A percentile compares a stretch with the other conserved stretches of the same genome.
These are phyloP conservation scores for Colletotrichum tropicicola DNA, from an alignment of 2,329 filamentous ascomycete species.

Conservation along the genomic window DNA sequence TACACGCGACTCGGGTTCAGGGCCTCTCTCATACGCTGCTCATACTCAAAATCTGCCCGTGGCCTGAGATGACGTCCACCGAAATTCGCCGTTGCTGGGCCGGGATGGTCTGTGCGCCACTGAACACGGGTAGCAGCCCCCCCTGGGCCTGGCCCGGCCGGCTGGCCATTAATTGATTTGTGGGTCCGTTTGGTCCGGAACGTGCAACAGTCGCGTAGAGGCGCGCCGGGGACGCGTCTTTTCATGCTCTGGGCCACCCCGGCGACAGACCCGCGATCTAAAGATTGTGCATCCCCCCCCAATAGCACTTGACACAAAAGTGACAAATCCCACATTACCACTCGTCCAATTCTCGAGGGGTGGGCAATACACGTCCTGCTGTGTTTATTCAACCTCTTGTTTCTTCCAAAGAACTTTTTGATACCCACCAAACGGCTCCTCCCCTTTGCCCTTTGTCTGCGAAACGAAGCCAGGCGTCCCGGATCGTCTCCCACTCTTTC, in stretches of 20 bases:
- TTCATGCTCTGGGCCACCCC: neutral
- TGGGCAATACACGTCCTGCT: constrained; percentile 4
- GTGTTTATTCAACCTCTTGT: neutral
- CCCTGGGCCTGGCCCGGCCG: neutral
- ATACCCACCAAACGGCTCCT: constrained; percentile 18
- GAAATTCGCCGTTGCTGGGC: constrained; percentile 24
- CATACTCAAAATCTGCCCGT: constrained; percentile 27
- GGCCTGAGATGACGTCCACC: constrained; percentile 32
- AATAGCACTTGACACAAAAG: neutral
- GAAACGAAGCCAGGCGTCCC: neutral
- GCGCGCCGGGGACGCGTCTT: constrained; percentile 29
- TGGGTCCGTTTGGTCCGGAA: neutral
- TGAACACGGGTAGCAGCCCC: neutral
- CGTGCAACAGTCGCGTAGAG: constrained; percentile 30
- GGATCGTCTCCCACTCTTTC: neutral
- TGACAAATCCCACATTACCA: constrained; percentile 21
- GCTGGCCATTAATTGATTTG: constrained; percentile 30
- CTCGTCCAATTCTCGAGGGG: constrained; percentile 25
- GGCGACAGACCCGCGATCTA: constrained; percentile 13
- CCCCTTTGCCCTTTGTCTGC: neutral
- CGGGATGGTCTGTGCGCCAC: constrained; percentile 25
- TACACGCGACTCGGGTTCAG: neutral
- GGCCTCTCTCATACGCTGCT: neutral
- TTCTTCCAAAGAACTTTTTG: constrained; percentile 1
- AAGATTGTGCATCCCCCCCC: constrained; percentile 15